Base-by-base conservation (phyloP, 768 basidiomycete genomes). In the Termitomyces eurrhizus region DNA sequence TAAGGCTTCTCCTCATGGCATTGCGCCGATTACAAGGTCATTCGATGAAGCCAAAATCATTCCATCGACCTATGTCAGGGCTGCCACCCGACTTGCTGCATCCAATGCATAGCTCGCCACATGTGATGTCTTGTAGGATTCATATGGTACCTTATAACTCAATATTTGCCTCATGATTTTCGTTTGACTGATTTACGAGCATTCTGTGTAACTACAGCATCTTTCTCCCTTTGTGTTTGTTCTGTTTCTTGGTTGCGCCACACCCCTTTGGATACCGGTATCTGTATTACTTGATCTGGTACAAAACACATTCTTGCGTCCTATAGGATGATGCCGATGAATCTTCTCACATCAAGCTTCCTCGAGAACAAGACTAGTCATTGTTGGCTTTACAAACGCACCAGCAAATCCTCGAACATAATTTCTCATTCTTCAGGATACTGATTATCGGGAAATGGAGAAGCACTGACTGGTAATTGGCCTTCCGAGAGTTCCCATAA, bases 21-120 rank as follows among this genome's bases (percentile, higher is more conserved):
- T 72, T 41, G 74, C 72, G 1, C 72, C 80, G 0, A 66, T 61
- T 18, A 64, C 64, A 12, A 70, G 76, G 4, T 61, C 70, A 4
- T 78, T 81, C 55, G 80, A 80, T 54, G 77, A 80, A 60, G 69
- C 72, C 24, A 78, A 75, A 64, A 60, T 64, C 2, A 72, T 80
- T 21, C 64, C 72, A 1, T 50, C 70, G 0, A 64, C 69, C 1
- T 75, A 65, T 52, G 49, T 75, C 36, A 69, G 68, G 55, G 71
- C 71, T 12, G 62, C 75, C 35, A 41, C 46, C 4, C 62, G 65
- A 26, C 21, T 52, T 42, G 52, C 56, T 29, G 37, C 24, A 13
- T 55, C 26, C 24, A 44, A 35, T 45, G 9, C 18, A 46, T 62
- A 57, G 56, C 55, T 44, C 13, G 16, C 32, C 14, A 11, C 33